These are phyloP conservation scores for Isabelozyma heimii DNA, from an alignment of 805 yeast genomes.

Conservation along the genomic window DNA sequence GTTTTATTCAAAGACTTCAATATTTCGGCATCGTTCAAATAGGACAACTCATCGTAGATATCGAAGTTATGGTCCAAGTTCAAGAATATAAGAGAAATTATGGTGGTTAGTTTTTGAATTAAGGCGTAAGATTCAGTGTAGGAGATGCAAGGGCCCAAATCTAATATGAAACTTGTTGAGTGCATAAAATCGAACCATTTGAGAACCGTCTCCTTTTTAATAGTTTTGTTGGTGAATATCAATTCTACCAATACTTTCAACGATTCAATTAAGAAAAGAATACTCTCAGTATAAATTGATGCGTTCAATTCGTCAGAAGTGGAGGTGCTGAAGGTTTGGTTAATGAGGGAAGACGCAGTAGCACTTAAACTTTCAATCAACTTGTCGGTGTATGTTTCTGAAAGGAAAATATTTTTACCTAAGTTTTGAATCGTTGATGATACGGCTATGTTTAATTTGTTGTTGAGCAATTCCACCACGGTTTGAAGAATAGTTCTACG, in stretches of 20 bases:
- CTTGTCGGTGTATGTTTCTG: slow-evolving; percentile 22
- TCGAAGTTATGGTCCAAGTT: slow-evolving; percentile 55
- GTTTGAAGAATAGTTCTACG: slow-evolving; percentile 48
- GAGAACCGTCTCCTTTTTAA: slow-evolving; percentile 29
- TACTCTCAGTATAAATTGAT: slow-evolving; percentile 25
- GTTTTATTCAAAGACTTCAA: slow-evolving; percentile 36
- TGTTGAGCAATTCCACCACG: slow-evolving; percentile 45
- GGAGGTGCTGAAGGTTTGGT: slow-evolving; percentile 8
- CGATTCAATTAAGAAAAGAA: slow-evolving; percentile 30
- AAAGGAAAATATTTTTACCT: slow-evolving; percentile 36
- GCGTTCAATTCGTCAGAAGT: slow-evolving; percentile 15
- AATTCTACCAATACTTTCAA: slow-evolving; percentile 39
- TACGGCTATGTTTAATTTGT: slow-evolving; percentile 27
- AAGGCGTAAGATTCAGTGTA: slow-evolving; percentile 24
- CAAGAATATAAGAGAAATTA: slow-evolving; percentile 50
- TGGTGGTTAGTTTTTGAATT: slow-evolving; percentile 46
- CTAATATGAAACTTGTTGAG: slow-evolving; percentile 20
- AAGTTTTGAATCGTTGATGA: slow-evolving; percentile 32
- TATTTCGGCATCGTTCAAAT: slow-evolving; percentile 35
- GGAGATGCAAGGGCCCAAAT: slow-evolving; percentile 23
- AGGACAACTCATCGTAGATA: slow-evolving; percentile 35
- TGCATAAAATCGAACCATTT: slow-evolving; percentile 59
- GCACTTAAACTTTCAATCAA: slow-evolving; percentile 15
- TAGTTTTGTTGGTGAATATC: slow-evolving; percentile 34
- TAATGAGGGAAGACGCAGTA: slow-evolving; percentile 7